phyloP scores from a whole-genome alignment of 2,329 filamentous ascomycete genomes.

The Phyllosticta ampelicida region DNA sequence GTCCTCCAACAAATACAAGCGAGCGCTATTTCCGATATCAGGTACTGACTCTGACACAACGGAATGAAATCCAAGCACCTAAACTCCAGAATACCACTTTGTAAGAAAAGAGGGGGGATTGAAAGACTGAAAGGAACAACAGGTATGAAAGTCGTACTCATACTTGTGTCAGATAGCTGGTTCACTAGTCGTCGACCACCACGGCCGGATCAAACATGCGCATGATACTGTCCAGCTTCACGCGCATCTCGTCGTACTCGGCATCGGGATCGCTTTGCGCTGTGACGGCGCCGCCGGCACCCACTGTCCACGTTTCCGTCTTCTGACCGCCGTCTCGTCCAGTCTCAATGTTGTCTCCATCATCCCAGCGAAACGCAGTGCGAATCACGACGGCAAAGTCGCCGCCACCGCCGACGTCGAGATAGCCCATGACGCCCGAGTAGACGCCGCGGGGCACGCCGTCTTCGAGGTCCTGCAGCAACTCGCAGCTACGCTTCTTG shows the following conservation, averaged over 20 bases:
- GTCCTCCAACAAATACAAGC: too few species aligned
- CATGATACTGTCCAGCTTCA: constrained; percentile 30
- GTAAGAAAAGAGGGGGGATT: not conserved
- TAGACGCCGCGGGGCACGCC: constrained; percentile 57
- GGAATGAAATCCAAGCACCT: too few species aligned
- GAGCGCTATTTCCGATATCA: too few species aligned
- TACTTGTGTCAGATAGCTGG: not conserved
- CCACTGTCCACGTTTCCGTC: constrained; percentile 64
- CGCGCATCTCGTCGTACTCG: constrained; percentile 79
- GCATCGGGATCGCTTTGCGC: constrained; percentile 67
- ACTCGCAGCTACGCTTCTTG: constrained; percentile 83
- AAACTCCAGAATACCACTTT: too few species aligned
- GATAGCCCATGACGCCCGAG: constrained; percentile 79
- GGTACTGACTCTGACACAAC: too few species aligned
- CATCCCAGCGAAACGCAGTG: constrained; percentile 64
- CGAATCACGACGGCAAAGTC: constrained; percentile 91
- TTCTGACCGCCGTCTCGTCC: constrained; percentile 7
- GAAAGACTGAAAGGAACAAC: not conserved
- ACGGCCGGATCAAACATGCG: constrained; percentile 17
- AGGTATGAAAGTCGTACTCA: not conserved
- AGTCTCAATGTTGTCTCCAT: constrained; percentile 31
- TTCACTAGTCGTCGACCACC: not conserved
- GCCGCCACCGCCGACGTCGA: constrained; percentile 73
- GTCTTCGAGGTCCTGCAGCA: constrained; percentile 60
- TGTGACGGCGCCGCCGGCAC: constrained; percentile 84